These are phyloP conservation scores for Capsicum pubescens DNA, from an alignment of 257 asterid genomes.

Conservation along the genomic window DNA sequence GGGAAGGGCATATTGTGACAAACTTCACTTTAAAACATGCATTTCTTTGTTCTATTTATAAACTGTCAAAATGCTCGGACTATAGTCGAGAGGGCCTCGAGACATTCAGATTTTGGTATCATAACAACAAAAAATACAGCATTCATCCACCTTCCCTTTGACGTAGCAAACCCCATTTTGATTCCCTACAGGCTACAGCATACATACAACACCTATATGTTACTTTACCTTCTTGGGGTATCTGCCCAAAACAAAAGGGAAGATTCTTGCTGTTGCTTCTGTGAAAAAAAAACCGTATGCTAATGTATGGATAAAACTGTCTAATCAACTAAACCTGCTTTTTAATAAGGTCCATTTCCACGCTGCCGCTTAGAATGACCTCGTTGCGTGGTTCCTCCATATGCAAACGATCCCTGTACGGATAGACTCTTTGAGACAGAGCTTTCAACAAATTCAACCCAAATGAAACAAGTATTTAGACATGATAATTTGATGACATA, in stretches of 20 bases:
- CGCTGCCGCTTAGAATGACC: slow-evolving; percentile 36
- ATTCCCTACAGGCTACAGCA: slow-evolving; percentile 20
- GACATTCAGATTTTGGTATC: not conserved
- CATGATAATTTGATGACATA: slow-evolving; percentile 27
- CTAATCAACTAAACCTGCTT: not conserved
- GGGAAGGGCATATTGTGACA: not conserved
- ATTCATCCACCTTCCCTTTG: slow-evolving; percentile 16
- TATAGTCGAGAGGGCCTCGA: not conserved
- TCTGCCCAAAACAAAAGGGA: not conserved
- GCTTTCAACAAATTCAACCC: slow-evolving; percentile 24
- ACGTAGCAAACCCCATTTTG: slow-evolving; percentile 16
- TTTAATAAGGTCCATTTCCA: slow-evolving; percentile 34
- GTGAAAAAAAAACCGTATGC: not conserved
- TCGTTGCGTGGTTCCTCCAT: slow-evolving; percentile 23
- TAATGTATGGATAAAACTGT: not conserved
- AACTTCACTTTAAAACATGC: not conserved
- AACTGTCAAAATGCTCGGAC: slow-evolving; percentile 2
- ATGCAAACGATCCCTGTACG: slow-evolving; percentile 10
- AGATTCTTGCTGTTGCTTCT: slow-evolving; percentile 16
- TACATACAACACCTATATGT: slow-evolving; percentile 19
- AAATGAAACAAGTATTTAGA: slow-evolving; percentile 10
- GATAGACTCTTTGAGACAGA: slow-evolving; percentile 16
- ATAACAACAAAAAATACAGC: not conserved
- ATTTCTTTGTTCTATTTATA: slow-evolving; percentile 11
- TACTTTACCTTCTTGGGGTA: slow-evolving; percentile 16